These are phyloP conservation scores for Lipomyces mesembrius DNA, from an alignment of 805 yeast species.

Conservation along the genomic window DNA sequence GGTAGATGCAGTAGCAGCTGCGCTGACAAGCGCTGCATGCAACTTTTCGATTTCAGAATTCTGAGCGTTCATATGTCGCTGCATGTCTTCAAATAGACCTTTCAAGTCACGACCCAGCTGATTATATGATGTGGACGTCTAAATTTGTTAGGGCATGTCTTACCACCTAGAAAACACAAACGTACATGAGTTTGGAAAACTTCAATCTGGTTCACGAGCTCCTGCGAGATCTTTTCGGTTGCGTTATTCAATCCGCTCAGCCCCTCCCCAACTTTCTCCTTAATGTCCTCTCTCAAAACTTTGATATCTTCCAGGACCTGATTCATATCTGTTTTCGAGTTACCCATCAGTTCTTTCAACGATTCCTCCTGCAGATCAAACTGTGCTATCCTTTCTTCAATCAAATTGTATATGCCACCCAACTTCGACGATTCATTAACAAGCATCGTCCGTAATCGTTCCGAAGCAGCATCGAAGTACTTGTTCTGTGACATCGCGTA, in stretches of 20 bases:
- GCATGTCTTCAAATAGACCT: constrained; percentile 37
- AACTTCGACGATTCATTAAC: constrained; percentile 28
- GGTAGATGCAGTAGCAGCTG: constrained; percentile 21
- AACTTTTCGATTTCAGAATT: constrained; percentile 34
- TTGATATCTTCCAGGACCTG: constrained; percentile 34
- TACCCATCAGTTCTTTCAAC: constrained; percentile 25
- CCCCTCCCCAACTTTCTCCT: constrained; percentile 37
- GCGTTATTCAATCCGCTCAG: constrained; percentile 30
- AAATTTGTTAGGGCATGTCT: neutral
- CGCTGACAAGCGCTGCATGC: constrained; percentile 26
- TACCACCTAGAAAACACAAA: neutral
- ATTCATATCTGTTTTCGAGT: constrained; percentile 34
- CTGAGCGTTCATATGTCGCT: constrained; percentile 34
- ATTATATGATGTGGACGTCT: constrained; percentile 36
- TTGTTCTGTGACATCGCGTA: constrained; percentile 50
- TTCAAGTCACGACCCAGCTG: constrained; percentile 39
- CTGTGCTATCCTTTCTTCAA: constrained; percentile 25
- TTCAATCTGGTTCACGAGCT: constrained; percentile 33
- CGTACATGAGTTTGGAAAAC: constrained; percentile 27
- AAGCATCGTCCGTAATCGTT: constrained; percentile 24
- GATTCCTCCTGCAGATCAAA: constrained; percentile 22
- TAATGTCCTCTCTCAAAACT: constrained; percentile 37
- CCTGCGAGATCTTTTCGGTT: constrained; percentile 35
- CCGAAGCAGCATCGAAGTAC: constrained; percentile 16
- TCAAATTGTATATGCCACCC: constrained; percentile 29